Percentiles rank a stretch among this genome's conserved stretches.
These are phyloP conservation scores for Scleroderma bovista DNA, from an alignment of 768 basidiomycete species.

Conservation along the genomic window DNA sequence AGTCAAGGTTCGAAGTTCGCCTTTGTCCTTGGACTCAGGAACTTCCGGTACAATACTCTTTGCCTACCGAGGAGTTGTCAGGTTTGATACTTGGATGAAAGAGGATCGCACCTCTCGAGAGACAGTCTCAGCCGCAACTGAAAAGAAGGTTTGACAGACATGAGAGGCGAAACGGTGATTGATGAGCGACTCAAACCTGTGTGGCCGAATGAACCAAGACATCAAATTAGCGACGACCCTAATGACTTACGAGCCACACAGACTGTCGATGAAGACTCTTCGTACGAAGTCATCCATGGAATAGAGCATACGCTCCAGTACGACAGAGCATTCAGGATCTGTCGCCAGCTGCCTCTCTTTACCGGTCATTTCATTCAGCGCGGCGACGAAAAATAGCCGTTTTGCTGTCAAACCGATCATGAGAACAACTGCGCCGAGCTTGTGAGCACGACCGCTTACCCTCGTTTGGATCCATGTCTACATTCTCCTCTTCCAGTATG, in stretches of 20 bases:
- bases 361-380: conserved; percentile 75
- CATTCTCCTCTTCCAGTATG: conserved; percentile 38
- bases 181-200: conserved; percentile 57
- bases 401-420: conserved; percentile 43
- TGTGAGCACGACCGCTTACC: conserved; percentile 35
- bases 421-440: background rate
- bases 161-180: conserved; percentile 92
- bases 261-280: conserved; percentile 81
- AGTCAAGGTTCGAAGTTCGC: conserved; percentile 64
- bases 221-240: conserved; percentile 2
- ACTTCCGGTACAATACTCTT: conserved; percentile 48
- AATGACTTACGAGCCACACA: conserved; percentile 78
- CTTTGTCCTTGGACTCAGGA: conserved; percentile 44
- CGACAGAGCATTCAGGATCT: conserved; percentile 88
- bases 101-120: conserved; percentile 53
- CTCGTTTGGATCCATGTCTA: conserved; percentile 64
- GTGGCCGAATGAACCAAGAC: conserved; percentile 3
- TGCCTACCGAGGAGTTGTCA: conserved; percentile 31
- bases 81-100: background rate
- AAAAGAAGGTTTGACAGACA: conserved; percentile 87
- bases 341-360: conserved; percentile 90
- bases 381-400: conserved; percentile 73
- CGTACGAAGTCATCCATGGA: conserved; percentile 98
- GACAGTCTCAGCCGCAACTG: conserved; percentile 57
- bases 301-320: conserved; percentile 84